Base-by-base conservation (phyloP, 495 filamentous ascomycete genomes). In the Penicillium goetzii region DNA sequence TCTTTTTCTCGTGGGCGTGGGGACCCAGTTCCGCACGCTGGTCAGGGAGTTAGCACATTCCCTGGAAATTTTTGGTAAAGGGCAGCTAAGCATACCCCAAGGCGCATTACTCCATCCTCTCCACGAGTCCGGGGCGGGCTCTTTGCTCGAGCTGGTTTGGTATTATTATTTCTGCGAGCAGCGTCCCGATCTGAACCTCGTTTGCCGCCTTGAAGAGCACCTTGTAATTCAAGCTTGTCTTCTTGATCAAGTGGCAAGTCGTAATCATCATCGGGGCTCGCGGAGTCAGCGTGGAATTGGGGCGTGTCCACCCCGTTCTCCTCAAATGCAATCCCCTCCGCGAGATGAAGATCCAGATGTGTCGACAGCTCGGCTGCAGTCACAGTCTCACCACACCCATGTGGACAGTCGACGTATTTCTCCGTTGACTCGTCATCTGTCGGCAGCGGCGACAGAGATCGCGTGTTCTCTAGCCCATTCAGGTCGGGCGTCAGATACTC, bases 1-100 rank as follows among this genome's bases (percentile, higher is more conserved):
- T 99, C 63, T 85, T 84, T 40, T 90, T 87, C 73, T 99, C 95
- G 70, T 92, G 85, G 8, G 92, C 91, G 78, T 95, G 86, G 14
- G 89, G 91, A 0, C 95, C 95, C 38, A 99, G 82, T 68, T 97
- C 91, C 15, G 76, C 60, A 61, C 70, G 71, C 75, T 75, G 64
- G 28, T 61, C 60, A 7, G 58, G 61, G 11, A 69, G 56, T 75
- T 66, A 81, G 76, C 56, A 59, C 41, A 25, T 71, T 60, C 68
- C 63, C 10, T n/a, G 10, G 52, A 41, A 17, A 9, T 19, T 19
- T 1, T 36, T 51, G 52, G 30, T 59, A 67, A 41, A 12, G 56
- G 65, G 14, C 7, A 19, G 28, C 23, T 23, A 11, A 47, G 62
- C 45, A 54, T 74, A 84, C 82, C 34, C 82, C 82, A 36, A 85